Conservation (phyloP, 345 rosid species). For the Physaria fendleri region DNA sequence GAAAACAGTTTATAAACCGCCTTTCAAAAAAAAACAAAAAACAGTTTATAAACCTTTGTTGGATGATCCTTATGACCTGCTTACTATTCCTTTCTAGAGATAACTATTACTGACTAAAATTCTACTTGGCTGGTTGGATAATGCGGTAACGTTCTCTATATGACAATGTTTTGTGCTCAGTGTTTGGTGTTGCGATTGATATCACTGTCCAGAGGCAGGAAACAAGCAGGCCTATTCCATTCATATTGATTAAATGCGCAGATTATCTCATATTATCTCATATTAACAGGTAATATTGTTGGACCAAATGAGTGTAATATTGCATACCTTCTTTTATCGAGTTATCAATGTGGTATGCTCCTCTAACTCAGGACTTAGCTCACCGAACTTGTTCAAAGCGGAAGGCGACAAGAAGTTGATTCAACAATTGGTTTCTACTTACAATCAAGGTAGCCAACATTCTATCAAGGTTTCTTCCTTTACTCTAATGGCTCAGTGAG, state of each 20-base stretch:
- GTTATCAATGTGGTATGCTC: background rate
- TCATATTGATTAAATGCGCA: slow-evolving; percentile 61
- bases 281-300: slow-evolving; percentile 58
- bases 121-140: slow-evolving; percentile 9
- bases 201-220: slow-evolving; percentile 68
- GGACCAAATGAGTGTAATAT: background rate
- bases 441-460: slow-evolving; percentile 60
- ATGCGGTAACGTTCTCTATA: background rate
- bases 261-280: slow-evolving; percentile 82
- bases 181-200: slow-evolving; percentile 88
- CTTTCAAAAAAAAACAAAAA: no score
- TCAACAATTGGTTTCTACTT: slow-evolving; percentile 68
- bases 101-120: background rate
- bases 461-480: slow-evolving; percentile 5
- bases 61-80: background rate
- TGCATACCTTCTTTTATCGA: background rate
- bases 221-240: slow-evolving; percentile 58
- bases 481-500: background rate
- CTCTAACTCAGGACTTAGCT: slow-evolving; percentile 51
- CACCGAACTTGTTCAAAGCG: slow-evolving; percentile 61
- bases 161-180: slow-evolving; percentile 28
- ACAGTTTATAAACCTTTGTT: no score
- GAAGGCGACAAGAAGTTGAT: slow-evolving; percentile 73
- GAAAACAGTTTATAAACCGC: background rate
- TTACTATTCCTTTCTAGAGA: background rate